Conservation (phyloP, 2,329 filamentous ascomycete genomes). For the Trichoderma harzianum region DNA sequence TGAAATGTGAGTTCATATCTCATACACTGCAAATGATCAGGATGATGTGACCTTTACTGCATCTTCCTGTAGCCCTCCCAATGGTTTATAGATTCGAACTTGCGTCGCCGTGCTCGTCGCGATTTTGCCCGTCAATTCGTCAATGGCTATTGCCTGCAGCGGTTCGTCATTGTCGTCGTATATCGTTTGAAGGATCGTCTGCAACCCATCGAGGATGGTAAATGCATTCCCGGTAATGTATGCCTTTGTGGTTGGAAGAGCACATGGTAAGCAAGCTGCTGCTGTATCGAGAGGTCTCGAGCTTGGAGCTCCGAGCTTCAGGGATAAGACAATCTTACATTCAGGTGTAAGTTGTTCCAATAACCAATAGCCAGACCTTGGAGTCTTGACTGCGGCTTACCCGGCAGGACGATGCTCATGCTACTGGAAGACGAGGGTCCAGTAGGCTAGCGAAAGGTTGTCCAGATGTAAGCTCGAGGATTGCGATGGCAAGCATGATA, state of each 20-base stretch:
- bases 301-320: background rate
- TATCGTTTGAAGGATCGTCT: slow-evolving; percentile 80
- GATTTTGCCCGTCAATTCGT: slow-evolving; percentile 81
- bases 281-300: background rate
- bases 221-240: slow-evolving; percentile 90
- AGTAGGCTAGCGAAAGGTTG: background rate
- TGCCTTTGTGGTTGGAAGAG: slow-evolving; percentile 47
- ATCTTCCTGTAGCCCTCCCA: slow-evolving; percentile 61
- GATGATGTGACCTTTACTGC: slow-evolving; percentile 61
- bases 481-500: slow-evolving; percentile 8
- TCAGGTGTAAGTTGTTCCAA: slow-evolving; percentile 69
- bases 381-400: slow-evolving; percentile 72
- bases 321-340: slow-evolving; percentile 49
- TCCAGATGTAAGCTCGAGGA: slow-evolving; percentile 12
- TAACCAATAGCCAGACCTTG: slow-evolving; percentile 72
- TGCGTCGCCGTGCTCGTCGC: slow-evolving; percentile 65
- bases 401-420: slow-evolving; percentile 78
- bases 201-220: slow-evolving; percentile 72
- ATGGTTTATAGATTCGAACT: slow-evolving; percentile 76
- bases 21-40: background rate
- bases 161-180: slow-evolving; percentile 73
- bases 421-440: slow-evolving; percentile 29
- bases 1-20: slow-evolving; percentile 23
- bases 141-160: slow-evolving; percentile 74
- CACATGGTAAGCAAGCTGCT: background rate